Conservation (phyloP, 441 rosid genomes). For the Adansonia grandidieri region DNA sequence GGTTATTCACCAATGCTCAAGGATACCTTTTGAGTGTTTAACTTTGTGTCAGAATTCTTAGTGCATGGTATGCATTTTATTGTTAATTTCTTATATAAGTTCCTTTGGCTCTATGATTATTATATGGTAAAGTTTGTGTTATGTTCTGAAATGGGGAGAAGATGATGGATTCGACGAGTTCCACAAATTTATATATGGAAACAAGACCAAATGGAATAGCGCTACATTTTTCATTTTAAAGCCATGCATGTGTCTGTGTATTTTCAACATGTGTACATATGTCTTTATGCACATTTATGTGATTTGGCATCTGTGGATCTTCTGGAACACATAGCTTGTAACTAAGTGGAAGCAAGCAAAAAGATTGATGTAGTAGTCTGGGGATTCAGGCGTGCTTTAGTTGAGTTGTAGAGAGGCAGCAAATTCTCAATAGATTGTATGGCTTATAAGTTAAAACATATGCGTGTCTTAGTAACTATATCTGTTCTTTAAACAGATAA, state of each 20-base stretch:
- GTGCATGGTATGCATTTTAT: background rate
- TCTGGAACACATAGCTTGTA: background rate
- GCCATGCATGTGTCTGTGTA: background rate
- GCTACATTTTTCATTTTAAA: background rate
- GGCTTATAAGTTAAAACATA: too few species aligned
- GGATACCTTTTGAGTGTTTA: background rate
- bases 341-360: background rate
- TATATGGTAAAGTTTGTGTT: background rate
- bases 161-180: background rate
- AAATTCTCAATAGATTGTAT: background rate
- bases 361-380: background rate
- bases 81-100: background rate
- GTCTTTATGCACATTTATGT: background rate
- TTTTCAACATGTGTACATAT: background rate
- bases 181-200: background rate
- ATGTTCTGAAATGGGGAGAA: background rate
- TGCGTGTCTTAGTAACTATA: too few species aligned
- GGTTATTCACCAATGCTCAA: background rate
- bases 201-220: background rate
- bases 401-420: slow-evolving; percentile 1
- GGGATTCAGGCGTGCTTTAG: background rate
- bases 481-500: background rate
- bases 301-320: background rate
- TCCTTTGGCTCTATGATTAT: background rate
- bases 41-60: background rate